phyloP scores from a whole-genome alignment of 163 green algal genomes.

The Botryococcus braunii region DNA sequence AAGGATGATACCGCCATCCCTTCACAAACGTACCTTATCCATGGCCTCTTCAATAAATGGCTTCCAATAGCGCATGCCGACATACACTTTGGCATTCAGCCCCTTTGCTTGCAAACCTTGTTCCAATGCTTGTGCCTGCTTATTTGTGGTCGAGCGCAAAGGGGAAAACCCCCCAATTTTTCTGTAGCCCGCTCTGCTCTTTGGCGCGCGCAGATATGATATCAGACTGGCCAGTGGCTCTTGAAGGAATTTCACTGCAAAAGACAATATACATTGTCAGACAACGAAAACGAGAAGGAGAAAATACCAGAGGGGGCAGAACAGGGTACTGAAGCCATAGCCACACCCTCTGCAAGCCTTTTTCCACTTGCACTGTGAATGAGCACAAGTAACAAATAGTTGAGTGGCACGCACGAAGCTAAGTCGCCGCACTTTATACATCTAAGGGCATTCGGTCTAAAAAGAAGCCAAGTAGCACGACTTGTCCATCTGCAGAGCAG shows the following conservation, averaged over 20 bases:
- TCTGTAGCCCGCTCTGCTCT: constrained; percentile 81
- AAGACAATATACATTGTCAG: not conserved
- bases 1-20: constrained; percentile 9
- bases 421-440: not conserved
- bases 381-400: too few relatives aligned
- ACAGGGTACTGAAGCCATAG: too few relatives aligned
- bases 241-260: constrained; percentile 72
- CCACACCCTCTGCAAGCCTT: too few relatives aligned
- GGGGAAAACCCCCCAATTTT: constrained; percentile 92
- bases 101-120: constrained; percentile 45
- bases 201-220: constrained; percentile 76
- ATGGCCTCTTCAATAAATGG: constrained; percentile 97
- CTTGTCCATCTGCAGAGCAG: not conserved
- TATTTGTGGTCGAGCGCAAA: constrained; percentile 85
- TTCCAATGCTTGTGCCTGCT: constrained; percentile 72
- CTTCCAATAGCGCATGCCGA: constrained; percentile 99
- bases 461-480: not conserved
- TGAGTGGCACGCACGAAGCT: too few relatives aligned
- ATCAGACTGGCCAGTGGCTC: constrained; percentile 71
- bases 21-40: constrained; percentile 44
- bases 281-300: too few relatives aligned
- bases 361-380: too few relatives aligned
- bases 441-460: not conserved
- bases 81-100: constrained; percentile 73
- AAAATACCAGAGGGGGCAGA: too few relatives aligned